Evolutionary conservation across 139 green algal genomes (phyloP).

Genomic region (Coelastrella sp.): DNA sequence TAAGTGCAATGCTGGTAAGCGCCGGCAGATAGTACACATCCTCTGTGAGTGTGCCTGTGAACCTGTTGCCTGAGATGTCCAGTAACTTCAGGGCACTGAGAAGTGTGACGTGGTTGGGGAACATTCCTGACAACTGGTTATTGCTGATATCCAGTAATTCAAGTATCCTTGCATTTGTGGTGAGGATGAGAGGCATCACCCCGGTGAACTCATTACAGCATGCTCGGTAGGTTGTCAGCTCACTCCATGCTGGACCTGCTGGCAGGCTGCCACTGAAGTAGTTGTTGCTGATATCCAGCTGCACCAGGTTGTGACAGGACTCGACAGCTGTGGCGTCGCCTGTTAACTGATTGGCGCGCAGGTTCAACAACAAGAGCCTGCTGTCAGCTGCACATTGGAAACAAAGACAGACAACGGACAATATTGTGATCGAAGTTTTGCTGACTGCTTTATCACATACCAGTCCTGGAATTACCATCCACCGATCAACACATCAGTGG

Average conservation of each 20-base stretch:
- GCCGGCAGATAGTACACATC: slow-evolving; percentile 30
- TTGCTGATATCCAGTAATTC: slow-evolving; percentile 24
- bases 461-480: no score
- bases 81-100: slow-evolving; percentile 20
- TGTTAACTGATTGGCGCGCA: slow-evolving; percentile 3
- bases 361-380: slow-evolving; percentile 5
- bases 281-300: slow-evolving; percentile 40
- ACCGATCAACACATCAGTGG: no score
- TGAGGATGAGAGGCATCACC: neutral
- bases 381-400: slow-evolving; percentile 15
- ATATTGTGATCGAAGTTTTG: neutral
- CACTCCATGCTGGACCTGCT: neutral
- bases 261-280: slow-evolving; percentile 20
- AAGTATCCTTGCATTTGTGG: neutral
- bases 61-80: slow-evolving; percentile 17
- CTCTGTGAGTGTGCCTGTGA: slow-evolving; percentile 18
- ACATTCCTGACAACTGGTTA: slow-evolving; percentile 1
- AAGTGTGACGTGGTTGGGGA: slow-evolving; percentile 7
- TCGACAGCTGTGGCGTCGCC: neutral
- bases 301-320: slow-evolving; percentile 4
- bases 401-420: neutral
- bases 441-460: neutral
- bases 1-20: neutral
- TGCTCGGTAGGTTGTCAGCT: slow-evolving; percentile 1
- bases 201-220: slow-evolving; percentile 18